Evolutionary conservation across 2,329 filamentous ascomycete species (phyloP).

Genomic region (Microsporum canis): DNA sequence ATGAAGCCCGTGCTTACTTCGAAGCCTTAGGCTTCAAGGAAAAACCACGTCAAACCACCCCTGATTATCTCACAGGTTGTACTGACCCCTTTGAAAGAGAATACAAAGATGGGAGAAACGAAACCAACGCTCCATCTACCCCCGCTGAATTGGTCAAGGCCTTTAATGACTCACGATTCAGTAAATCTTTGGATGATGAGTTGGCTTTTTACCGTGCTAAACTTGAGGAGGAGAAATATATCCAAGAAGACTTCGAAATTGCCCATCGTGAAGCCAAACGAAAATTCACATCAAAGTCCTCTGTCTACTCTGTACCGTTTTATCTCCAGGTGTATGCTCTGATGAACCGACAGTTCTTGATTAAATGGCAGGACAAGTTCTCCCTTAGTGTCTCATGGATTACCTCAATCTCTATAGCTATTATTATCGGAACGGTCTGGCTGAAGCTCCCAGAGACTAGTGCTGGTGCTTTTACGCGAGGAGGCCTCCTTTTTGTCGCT

Average conservation of each 20-base stretch:
- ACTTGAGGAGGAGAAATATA: constrained; percentile 53
- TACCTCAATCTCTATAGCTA: constrained; percentile 62
- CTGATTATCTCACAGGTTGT: constrained; percentile 71
- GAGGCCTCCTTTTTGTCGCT: constrained; percentile 75
- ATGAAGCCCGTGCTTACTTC: constrained; percentile 61
- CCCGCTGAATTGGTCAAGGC: constrained; percentile 54
- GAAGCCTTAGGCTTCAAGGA: constrained; percentile 63
- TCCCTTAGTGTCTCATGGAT: constrained; percentile 55
- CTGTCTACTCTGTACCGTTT: constrained; percentile 75
- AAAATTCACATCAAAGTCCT: constrained; percentile 56
- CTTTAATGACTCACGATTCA: constrained; percentile 46
- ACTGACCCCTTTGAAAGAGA: constrained; percentile 75
- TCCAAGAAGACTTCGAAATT: constrained; percentile 62
- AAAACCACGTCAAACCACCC: constrained; percentile 65
- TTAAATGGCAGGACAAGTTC: constrained; percentile 64
- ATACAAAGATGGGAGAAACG: constrained; percentile 52
- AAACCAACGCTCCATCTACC: constrained; percentile 47
- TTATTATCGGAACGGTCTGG: constrained; percentile 73
- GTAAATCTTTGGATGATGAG: constrained; percentile 30
- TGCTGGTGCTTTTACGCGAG: constrained; percentile 63
- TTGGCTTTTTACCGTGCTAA: constrained; percentile 54
- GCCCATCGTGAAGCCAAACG: constrained; percentile 72
- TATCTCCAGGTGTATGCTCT: constrained; percentile 51
- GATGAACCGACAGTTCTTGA: constrained; percentile 65
- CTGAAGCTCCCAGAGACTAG: constrained; percentile 58